These are phyloP conservation scores for Kwoniella botswanensis DNA, from an alignment of 768 basidiomycete genomes.

Conservation along the genomic window DNA sequence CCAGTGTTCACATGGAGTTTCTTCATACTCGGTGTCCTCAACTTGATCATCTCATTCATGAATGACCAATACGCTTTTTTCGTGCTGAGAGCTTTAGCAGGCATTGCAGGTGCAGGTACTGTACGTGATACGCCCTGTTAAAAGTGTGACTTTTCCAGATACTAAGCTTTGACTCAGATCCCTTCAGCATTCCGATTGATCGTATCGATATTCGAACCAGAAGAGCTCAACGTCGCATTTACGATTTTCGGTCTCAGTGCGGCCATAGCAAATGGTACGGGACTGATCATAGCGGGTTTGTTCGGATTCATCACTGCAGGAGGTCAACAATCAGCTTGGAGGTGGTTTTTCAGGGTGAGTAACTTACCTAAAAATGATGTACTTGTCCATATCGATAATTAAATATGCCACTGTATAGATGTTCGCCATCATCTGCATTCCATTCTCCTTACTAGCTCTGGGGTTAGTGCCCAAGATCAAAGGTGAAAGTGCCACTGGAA, in stretches of 20 bases:
- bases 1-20: slow-evolving; percentile 49
- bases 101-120: slow-evolving; percentile 37
- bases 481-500: slow-evolving; percentile 14
- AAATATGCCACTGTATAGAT: slow-evolving; percentile 9
- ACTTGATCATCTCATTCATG: slow-evolving; percentile 39
- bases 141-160: not conserved
- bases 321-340: slow-evolving; percentile 45
- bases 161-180: slow-evolving; percentile 20
- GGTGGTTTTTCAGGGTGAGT: slow-evolving; percentile 49
- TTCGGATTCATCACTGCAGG: slow-evolving; percentile 38
- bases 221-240: slow-evolving; percentile 35
- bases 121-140: slow-evolving; percentile 8
- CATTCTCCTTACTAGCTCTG: slow-evolving; percentile 26
- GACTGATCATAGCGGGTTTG: slow-evolving; percentile 41
- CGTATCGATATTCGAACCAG: slow-evolving; percentile 39
- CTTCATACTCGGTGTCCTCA: slow-evolving; percentile 34
- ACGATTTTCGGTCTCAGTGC: slow-evolving; percentile 36
- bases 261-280: slow-evolving; percentile 34
- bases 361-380: not conserved
- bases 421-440: slow-evolving; percentile 26
- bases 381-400: not conserved
- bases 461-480: slow-evolving; percentile 30
- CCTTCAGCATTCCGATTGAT: slow-evolving; percentile 47
- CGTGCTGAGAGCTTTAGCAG: slow-evolving; percentile 35
- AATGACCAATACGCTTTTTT: slow-evolving; percentile 41